Conservation (phyloP, 345 rosid genomes). For the Pistacia integerrima region DNA sequence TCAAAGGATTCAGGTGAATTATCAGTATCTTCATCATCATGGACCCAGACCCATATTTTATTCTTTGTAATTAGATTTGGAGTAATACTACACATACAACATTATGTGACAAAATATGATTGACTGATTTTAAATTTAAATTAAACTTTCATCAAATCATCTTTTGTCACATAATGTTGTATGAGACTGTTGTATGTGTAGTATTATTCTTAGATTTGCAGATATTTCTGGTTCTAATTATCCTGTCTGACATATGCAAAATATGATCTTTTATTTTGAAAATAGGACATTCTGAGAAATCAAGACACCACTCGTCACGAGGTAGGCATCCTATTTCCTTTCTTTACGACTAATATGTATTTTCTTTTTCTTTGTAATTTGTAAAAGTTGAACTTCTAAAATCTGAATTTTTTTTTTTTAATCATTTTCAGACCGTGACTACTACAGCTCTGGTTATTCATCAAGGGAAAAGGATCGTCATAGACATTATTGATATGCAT, state of each 20-base stretch:
- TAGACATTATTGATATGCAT: conserved; percentile 45
- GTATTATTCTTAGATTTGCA: neutral
- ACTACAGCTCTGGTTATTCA: conserved; percentile 53
- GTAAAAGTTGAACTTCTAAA: neutral
- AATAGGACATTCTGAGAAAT: conserved; percentile 58
- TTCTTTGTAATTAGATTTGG: neutral
- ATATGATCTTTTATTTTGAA: neutral
- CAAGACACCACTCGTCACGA: conserved; percentile 75
- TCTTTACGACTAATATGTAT: neutral
- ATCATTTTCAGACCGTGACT: conserved; percentile 51
- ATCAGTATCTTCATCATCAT: neutral
- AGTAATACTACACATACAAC: too few relatives aligned
- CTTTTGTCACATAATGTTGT: too few relatives aligned
- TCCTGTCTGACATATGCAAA: neutral
- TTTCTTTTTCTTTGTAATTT: neutral
- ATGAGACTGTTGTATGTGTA: too few relatives aligned
- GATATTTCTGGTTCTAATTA: conserved; percentile 16
- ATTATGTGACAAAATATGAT: too few relatives aligned
- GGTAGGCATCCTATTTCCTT: conserved; percentile 33
- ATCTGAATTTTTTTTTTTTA: neutral
- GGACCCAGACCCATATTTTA: neutral
- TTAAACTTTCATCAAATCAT: too few relatives aligned
- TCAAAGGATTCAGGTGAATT: conserved; percentile 65
- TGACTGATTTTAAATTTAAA: too few relatives aligned
- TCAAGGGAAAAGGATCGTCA: conserved; percentile 72